Evolutionary conservation across 179 eudicot species (phyloP).

Genomic region (Patellifolia procumbens): DNA sequence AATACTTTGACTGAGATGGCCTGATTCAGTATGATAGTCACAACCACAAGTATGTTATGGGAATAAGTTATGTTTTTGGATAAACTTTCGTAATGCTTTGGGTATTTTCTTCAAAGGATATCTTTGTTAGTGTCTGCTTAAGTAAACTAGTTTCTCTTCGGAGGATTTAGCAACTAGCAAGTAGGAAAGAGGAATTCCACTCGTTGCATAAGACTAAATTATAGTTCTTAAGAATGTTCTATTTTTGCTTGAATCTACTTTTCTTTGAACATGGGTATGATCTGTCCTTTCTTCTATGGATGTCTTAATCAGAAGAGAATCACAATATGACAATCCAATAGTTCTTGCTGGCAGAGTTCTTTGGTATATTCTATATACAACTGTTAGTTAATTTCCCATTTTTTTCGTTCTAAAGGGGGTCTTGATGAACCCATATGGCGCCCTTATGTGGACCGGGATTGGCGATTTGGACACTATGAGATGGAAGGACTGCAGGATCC

Average conservation of each 20-base stretch:
- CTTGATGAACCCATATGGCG: conserved; percentile 82
- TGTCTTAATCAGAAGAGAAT: too few species aligned
- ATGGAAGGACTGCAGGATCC: conserved; percentile 96
- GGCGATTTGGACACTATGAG: conserved; percentile 97
- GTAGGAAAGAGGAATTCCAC: too few species aligned
- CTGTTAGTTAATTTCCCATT: neutral
- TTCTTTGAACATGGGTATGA: too few species aligned
- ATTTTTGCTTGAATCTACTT: too few species aligned
- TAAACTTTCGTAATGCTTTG: neutral
- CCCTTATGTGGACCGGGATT: conserved; percentile 72
- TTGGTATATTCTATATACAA: neutral
- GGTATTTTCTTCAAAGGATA: neutral
- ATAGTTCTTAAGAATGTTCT: too few species aligned
- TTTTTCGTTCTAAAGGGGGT: conserved; percentile 59
- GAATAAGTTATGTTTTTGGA: neutral
- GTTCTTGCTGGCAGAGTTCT: neutral
- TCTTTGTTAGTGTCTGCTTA: neutral
- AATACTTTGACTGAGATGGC: neutral
- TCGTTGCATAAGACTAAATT: too few species aligned
- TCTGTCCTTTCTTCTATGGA: too few species aligned
- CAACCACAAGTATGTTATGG: neutral
- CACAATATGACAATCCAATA: too few species aligned
- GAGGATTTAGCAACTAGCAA: neutral
- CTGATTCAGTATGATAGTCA: conserved; percentile 1
- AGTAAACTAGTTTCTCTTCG: neutral